Evolutionary conservation across 805 yeast species (phyloP).

Genomic region (Limtongia smithiae): DNA sequence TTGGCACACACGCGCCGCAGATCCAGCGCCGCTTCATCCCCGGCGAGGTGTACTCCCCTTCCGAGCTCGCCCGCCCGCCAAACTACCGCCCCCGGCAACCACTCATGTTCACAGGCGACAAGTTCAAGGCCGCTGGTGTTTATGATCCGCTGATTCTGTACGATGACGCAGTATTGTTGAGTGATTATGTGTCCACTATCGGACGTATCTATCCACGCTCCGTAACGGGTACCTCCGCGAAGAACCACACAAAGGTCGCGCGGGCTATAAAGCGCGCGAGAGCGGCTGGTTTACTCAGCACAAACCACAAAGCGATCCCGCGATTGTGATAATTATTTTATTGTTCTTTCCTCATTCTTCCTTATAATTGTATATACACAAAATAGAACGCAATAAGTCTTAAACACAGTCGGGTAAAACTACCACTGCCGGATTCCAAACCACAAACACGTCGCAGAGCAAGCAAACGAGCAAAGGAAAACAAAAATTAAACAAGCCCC

Average conservation of each 20-base stretch:
- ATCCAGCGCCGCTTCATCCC: too few relatives aligned
- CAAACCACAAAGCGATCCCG: constrained; percentile 20
- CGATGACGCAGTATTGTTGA: constrained; percentile 60
- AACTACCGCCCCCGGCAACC: constrained; percentile 1
- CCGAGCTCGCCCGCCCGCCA: not conserved
- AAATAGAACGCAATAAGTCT: not conserved
- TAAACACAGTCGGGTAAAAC: not conserved
- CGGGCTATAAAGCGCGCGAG: constrained; percentile 77
- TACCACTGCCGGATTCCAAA: not conserved
- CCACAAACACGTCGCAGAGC: not conserved
- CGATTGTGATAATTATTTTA: constrained; percentile 3
- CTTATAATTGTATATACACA: not conserved
- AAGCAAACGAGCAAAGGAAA: too few relatives aligned
- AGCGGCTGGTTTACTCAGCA: constrained; percentile 58
- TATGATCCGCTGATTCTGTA: constrained; percentile 10
- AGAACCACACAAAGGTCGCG: constrained; percentile 62
- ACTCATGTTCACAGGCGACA: constrained; percentile 24
- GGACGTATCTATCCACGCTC: constrained; percentile 73
- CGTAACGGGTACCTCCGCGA: constrained; percentile 57
- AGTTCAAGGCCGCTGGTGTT: constrained; percentile 6
- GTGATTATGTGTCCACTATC: constrained; percentile 56
- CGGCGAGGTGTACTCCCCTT: not conserved
- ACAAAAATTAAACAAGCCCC: too few relatives aligned
- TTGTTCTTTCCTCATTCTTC: not conserved
- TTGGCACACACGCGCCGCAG: too few relatives aligned